phyloP scores from a whole-genome alignment of 2,329 filamentous ascomycete genomes.

The Apiospora aurea region DNA sequence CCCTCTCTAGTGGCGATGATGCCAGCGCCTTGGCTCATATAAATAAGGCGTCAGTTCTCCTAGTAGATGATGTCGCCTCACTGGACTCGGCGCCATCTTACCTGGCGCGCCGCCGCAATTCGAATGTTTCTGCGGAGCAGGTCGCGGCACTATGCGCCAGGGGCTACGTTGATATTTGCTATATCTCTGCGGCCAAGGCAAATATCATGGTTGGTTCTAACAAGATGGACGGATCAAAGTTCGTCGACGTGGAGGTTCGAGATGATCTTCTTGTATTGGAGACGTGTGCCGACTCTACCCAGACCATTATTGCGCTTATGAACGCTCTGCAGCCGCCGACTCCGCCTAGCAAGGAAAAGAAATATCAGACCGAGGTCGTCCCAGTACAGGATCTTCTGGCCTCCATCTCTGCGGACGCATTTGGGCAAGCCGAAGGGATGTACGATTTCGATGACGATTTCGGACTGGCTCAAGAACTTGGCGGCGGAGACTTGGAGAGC shows the following conservation, averaged over 20 bases:
- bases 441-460: constrained; percentile 72
- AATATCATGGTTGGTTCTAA: constrained; percentile 66
- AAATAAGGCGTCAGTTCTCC: constrained; percentile 80
- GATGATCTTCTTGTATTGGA: constrained; percentile 91
- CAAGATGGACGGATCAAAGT: constrained; percentile 65
- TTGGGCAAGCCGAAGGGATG: constrained; percentile 67
- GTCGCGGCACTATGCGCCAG: constrained; percentile 64
- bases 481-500: constrained; percentile 48
- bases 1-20: constrained; percentile 69
- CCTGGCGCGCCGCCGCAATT: constrained; percentile 43
- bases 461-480: constrained; percentile 58
- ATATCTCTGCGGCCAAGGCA: constrained; percentile 81
- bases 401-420: constrained; percentile 88
- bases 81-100: constrained; percentile 50
- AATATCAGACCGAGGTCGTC: constrained; percentile 87
- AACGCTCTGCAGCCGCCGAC: constrained; percentile 84
- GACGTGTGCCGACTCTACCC: constrained; percentile 95
- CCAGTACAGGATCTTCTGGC: constrained; percentile 88
- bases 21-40: constrained; percentile 72
- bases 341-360: constrained; percentile 80
- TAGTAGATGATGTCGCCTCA: constrained; percentile 76
- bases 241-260: constrained; percentile 79
- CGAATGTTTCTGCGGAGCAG: constrained; percentile 54
- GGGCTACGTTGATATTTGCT: constrained; percentile 87
- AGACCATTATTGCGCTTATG: constrained; percentile 82